These are phyloP conservation scores for Trichoderma orchidacearum DNA, from an alignment of 495 filamentous ascomycete species.

Conservation along the genomic window DNA sequence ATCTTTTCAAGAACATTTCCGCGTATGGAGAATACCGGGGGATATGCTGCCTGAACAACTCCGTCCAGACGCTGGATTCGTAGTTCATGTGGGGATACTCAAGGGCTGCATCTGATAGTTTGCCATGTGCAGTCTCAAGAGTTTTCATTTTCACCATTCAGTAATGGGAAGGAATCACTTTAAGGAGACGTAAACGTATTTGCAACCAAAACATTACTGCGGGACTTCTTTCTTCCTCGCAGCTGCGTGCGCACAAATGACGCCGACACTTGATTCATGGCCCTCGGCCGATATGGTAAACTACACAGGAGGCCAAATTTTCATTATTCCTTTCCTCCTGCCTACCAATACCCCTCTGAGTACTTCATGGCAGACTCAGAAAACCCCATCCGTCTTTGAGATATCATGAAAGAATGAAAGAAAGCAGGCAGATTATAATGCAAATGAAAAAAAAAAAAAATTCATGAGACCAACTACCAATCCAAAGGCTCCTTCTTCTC, in stretches of 20 bases:
- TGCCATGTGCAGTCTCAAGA: not conserved
- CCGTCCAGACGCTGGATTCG: slow-evolving; percentile 46
- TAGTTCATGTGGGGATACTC: slow-evolving; percentile 51
- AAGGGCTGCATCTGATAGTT: slow-evolving; percentile 6
- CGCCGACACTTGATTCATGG: not conserved
- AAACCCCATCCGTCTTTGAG: not conserved
- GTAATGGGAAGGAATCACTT: no score
- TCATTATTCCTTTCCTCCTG: not conserved
- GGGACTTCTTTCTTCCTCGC: not conserved
- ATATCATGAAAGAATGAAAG: not conserved
- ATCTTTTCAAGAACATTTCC: slow-evolving; percentile 50
- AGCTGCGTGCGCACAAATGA: not conserved
- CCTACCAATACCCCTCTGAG: not conserved
- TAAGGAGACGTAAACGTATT: no score
- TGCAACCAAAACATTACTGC: no score
- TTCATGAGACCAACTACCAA: slow-evolving; percentile 44
- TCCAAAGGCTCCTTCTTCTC: slow-evolving; percentile 77
- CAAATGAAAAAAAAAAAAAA: not conserved
- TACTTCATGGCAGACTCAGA: not conserved
- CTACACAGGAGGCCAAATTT: not conserved
- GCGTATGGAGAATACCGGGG: slow-evolving; percentile 66
- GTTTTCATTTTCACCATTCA: not conserved
- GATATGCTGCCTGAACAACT: slow-evolving; percentile 34
- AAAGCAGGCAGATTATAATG: not conserved
- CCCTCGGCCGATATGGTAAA: not conserved